These are phyloP conservation scores for Fimicolochytrium jonesii DNA, from an alignment of 192 early-diverging fungal genomes.

Conservation along the genomic window DNA sequence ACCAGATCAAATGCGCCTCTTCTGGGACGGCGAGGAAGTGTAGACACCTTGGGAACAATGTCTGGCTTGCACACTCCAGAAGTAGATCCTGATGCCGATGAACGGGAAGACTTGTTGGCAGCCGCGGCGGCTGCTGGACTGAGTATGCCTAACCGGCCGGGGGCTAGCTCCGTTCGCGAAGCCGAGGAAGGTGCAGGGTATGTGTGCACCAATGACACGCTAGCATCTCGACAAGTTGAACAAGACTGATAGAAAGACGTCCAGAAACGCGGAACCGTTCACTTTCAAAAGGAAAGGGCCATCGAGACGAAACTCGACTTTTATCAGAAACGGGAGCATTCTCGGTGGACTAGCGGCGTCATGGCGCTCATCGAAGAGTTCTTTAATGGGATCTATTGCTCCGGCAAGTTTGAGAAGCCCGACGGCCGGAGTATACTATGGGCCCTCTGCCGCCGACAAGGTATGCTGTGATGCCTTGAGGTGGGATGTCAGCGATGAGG, in stretches of 20 bases:
- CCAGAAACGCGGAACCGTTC: not conserved
- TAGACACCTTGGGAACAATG: no score
- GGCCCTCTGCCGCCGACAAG: not conserved
- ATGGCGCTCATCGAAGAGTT: not conserved
- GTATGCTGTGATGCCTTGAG: not conserved
- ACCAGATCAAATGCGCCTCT: no score
- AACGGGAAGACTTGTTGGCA: no score
- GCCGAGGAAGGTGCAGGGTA: not conserved
- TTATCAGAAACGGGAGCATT: not conserved
- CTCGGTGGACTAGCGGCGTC: not conserved
- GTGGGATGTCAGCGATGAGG: not conserved
- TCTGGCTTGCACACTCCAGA: no score
- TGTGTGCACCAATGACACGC: not conserved
- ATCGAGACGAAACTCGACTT: not conserved
- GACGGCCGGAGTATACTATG: slow-evolving; percentile 19
- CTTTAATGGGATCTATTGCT: not conserved
- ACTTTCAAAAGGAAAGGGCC: slow-evolving; percentile 1
- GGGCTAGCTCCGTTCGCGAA: not conserved
- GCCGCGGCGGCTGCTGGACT: no score
- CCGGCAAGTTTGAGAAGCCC: not conserved
- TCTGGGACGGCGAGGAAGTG: no score
- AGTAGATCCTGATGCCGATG: no score
- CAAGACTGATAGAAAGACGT: not conserved
- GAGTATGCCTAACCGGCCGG: no score
- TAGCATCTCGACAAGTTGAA: not conserved